Evolutionary conservation across 108 stramenopile species (phyloP).

Genomic region (Asterionellopsis glacialis): DNA sequence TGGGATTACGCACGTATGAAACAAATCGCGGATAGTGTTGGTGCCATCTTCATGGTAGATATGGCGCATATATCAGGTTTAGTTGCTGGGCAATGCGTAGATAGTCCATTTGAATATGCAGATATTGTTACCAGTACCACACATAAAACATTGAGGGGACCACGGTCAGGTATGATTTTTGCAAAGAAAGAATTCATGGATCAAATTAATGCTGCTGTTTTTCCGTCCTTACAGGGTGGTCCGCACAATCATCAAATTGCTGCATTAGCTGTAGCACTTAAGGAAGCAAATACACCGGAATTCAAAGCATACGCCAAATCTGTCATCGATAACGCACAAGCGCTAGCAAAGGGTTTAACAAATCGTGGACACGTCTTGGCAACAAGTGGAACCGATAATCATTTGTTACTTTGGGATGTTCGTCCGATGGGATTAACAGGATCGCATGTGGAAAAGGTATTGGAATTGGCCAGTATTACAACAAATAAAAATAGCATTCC

Average conservation of each 20-base stretch:
- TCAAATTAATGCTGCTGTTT: conserved; percentile 93
- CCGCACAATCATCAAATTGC: conserved; percentile 99
- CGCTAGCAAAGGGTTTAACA: conserved; percentile 75
- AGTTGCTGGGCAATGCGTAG: conserved; percentile 88
- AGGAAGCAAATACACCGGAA: conserved; percentile 88
- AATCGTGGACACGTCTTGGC: conserved; percentile 86
- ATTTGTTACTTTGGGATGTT: conserved; percentile 98
- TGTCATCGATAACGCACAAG: conserved; percentile 90
- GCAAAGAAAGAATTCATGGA: conserved; percentile 87
- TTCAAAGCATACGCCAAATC: conserved; percentile 85
- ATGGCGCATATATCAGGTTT: conserved; percentile 99
- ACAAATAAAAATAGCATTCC: conserved; percentile 99
- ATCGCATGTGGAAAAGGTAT: conserved; percentile 94
- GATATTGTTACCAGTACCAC: conserved; percentile 99
- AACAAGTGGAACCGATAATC: conserved; percentile 99
- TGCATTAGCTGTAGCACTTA: conserved; percentile 95
- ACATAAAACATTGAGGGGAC: conserved; percentile 99
- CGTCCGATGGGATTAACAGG: conserved; percentile 92
- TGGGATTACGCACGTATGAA: conserved; percentile 98
- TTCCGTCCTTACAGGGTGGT: conserved; percentile 98
- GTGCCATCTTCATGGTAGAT: conserved; percentile 96
- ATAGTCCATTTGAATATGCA: conserved; percentile 91
- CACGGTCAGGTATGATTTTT: conserved; percentile 99
- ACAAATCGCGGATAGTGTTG: conserved; percentile 94
- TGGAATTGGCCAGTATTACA: conserved; percentile 93